A percentile compares a stretch with the other conserved stretches of the same genome.
These are phyloP conservation scores for Lagenidium sp. DNA, from an alignment of 352 stramenopile species.

Conservation along the genomic window DNA sequence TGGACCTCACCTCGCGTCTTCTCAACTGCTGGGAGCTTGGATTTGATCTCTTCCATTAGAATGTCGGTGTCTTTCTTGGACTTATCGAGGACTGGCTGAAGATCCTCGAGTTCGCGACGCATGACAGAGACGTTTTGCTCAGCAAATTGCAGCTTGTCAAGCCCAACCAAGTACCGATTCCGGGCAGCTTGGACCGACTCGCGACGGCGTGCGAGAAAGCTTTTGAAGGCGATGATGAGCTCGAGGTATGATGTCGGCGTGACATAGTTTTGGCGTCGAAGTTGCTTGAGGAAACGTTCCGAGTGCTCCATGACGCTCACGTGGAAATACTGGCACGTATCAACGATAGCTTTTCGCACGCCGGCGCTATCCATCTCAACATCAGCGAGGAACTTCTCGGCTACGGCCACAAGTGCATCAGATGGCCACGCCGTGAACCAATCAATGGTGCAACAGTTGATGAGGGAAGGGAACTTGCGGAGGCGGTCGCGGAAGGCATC, in stretches of 20 bases:
- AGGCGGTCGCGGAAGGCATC: constrained; percentile 91
- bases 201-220: constrained; percentile 72
- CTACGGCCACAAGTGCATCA: constrained; percentile 90
- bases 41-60: constrained; percentile 91
- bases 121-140: constrained; percentile 91
- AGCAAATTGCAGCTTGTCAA: constrained; percentile 92
- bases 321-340: constrained; percentile 92
- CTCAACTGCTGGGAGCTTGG: constrained; percentile 87
- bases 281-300: constrained; percentile 65
- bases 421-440: constrained; percentile 94
- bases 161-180: constrained; percentile 85
- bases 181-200: constrained; percentile 77
- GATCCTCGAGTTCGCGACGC: constrained; percentile 90
- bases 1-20: constrained; percentile 73
- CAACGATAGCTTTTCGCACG: constrained; percentile 78
- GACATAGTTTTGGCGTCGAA: constrained; percentile 92
- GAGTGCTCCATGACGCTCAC: constrained; percentile 83
- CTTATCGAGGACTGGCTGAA: constrained; percentile 90
- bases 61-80: constrained; percentile 90
- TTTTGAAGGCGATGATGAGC: constrained; percentile 92
- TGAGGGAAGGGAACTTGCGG: constrained; percentile 93
- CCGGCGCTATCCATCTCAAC: constrained; percentile 81
- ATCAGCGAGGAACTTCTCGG: constrained; percentile 87
- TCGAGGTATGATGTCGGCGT: constrained; percentile 94
- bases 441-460: constrained; percentile 97